Evolutionary conservation across 2,329 filamentous ascomycete genomes (phyloP).

Genomic region (Penicillium sp.): DNA sequence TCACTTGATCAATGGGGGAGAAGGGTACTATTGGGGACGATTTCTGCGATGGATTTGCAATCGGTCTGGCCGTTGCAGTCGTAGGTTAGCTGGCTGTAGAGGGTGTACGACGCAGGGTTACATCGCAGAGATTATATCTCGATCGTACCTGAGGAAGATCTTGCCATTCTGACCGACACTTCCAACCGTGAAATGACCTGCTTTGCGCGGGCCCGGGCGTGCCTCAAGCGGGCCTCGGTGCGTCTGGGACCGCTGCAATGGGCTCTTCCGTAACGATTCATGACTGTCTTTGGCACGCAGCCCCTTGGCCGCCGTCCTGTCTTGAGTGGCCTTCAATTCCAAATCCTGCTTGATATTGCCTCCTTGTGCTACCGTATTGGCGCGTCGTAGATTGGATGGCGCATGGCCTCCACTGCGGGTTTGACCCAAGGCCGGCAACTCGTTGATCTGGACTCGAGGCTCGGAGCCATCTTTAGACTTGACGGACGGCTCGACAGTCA

Average conservation of each 20-base stretch:
- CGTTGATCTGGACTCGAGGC: constrained; percentile 18
- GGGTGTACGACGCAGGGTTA: constrained; percentile 12
- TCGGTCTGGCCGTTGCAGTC: constrained; percentile 24
- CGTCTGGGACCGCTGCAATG: constrained; percentile 45
- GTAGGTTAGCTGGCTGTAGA: constrained; percentile 15
- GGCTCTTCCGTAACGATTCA: constrained; percentile 45
- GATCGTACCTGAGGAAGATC: constrained; percentile 70
- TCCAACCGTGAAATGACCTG: constrained; percentile 69
- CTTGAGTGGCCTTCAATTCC: constrained; percentile 30
- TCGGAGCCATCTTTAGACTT: constrained; percentile 15
- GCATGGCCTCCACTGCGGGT: constrained; percentile 18
- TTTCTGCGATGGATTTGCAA: constrained; percentile 33
- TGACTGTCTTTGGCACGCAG: constrained; percentile 48
- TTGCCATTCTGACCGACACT: constrained; percentile 79
- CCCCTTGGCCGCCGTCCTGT: constrained; percentile 32
- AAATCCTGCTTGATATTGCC: constrained; percentile 29
- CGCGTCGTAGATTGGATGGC: constrained; percentile 32
- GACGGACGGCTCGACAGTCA: constrained; percentile 9
- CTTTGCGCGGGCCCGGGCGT: constrained; percentile 57
- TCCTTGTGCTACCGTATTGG: constrained; percentile 37
- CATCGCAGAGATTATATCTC: constrained; percentile 10
- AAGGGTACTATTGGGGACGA: constrained; percentile 32
- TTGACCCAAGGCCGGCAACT: constrained; percentile 13
- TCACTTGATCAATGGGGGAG: constrained; percentile 51
- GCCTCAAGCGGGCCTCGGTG: constrained; percentile 52